These are phyloP conservation scores for Leccinum boreale DNA, from an alignment of 768 basidiomycete genomes.

Conservation along the genomic window DNA sequence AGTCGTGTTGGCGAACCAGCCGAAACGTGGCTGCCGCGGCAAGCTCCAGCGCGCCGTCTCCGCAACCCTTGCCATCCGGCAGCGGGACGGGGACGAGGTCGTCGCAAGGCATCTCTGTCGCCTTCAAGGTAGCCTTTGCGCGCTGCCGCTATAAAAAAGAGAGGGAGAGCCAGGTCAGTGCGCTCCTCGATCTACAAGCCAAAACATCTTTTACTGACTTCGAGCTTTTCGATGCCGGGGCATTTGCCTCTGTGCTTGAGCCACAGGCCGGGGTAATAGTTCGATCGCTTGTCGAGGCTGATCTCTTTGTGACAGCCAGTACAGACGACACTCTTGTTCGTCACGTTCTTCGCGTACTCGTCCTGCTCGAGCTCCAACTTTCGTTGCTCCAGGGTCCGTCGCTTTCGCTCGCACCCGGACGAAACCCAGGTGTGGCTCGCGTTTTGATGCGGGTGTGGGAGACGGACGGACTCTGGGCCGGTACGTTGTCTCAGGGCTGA, in stretches of 20 bases:
- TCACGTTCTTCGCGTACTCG: slow-evolving; percentile 23
- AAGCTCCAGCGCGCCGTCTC: slow-evolving; percentile 4
- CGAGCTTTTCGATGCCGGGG: slow-evolving; percentile 16
- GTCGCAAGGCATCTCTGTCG: background rate
- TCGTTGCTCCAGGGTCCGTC: slow-evolving; percentile 27
- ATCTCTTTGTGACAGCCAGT: slow-evolving; percentile 29
- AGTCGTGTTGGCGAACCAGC: background rate
- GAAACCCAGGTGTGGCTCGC: slow-evolving; percentile 7
- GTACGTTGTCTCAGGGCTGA: background rate
- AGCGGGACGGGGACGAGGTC: background rate
- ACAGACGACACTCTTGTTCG: slow-evolving; percentile 28
- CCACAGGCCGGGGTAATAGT: slow-evolving; percentile 37
- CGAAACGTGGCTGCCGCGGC: background rate
- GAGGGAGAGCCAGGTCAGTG: slow-evolving; percentile 13
- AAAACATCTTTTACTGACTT: slow-evolving; percentile 20
- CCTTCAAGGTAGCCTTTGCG: slow-evolving; percentile 2
- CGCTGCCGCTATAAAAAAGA: slow-evolving; percentile 2
- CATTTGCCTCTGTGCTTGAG: slow-evolving; percentile 32
- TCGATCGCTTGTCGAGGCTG: slow-evolving; percentile 33
- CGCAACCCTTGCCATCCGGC: background rate
- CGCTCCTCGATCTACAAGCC: background rate
- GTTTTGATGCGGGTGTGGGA: background rate
- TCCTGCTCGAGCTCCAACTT: slow-evolving; percentile 29
- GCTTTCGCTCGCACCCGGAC: slow-evolving; percentile 26
- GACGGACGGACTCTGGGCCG: background rate